Conservation (phyloP, 495 filamentous ascomycete species). For the Xylaria intraflava region DNA sequence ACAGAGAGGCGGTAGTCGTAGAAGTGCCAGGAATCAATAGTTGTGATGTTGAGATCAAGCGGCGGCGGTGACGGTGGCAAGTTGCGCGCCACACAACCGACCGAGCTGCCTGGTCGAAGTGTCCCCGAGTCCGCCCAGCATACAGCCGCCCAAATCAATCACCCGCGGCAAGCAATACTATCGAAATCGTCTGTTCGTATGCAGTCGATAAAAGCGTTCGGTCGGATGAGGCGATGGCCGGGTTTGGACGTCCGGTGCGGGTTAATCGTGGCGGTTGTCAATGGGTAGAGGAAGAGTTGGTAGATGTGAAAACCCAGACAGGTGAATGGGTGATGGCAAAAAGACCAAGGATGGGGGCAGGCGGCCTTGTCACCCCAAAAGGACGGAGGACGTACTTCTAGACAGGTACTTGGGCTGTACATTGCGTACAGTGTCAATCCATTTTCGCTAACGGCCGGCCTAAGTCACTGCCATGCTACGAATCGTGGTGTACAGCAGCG, state of each 20-base stretch:
- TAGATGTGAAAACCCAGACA: slow-evolving; percentile 9
- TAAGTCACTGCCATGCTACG: no score
- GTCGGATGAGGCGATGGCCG: background rate
- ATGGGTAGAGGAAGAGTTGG: slow-evolving; percentile 3
- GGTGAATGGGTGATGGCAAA: slow-evolving; percentile 2
- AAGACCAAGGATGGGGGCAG: slow-evolving; percentile 8
- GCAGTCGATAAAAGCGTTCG: background rate
- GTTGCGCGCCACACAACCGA: slow-evolving; percentile 11
- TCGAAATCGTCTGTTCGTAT: background rate
- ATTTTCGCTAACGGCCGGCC: no score
- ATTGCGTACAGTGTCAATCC: background rate
- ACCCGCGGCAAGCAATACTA: background rate
- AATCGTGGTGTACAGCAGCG: no score
- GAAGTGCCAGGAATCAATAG: background rate
- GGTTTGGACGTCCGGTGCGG: background rate
- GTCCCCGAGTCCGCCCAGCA: slow-evolving; percentile 10
- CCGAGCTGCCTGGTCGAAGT: slow-evolving; percentile 10
- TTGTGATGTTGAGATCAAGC: background rate
- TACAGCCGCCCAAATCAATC: slow-evolving; percentile 12
- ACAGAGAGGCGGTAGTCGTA: background rate
- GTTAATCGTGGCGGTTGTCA: background rate
- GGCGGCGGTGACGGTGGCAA: slow-evolving; percentile 7
- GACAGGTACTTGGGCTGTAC: background rate
- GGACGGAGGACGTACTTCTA: background rate
- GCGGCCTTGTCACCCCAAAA: slow-evolving; percentile 11